Conservation (phyloP, 192 early-diverging fungal genomes). For the Haplosporangium gracile region DNA sequence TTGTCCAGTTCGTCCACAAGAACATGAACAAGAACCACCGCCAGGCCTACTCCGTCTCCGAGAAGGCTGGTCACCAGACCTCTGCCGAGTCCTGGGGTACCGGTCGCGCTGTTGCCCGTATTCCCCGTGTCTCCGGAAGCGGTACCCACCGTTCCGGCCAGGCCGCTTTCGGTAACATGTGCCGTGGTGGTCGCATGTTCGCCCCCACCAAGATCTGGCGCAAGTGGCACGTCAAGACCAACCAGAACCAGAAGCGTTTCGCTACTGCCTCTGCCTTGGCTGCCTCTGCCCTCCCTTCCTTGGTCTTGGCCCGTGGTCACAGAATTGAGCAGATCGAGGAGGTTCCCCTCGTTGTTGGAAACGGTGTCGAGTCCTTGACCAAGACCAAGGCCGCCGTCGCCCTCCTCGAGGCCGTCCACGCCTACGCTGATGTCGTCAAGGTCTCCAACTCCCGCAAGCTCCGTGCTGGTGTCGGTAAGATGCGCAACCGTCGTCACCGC, state of each 20-base stretch:
- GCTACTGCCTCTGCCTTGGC: slow-evolving; percentile 97
- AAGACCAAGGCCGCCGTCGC: slow-evolving; percentile 96
- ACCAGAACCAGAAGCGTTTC: slow-evolving; percentile 98
- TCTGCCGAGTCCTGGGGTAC: slow-evolving; percentile 99
- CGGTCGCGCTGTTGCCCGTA: slow-evolving; percentile 99
- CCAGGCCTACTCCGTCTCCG: slow-evolving; percentile 95
- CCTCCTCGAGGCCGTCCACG: slow-evolving; percentile 92
- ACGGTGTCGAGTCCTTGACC: slow-evolving; percentile 83
- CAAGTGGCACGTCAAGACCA: slow-evolving; percentile 99
- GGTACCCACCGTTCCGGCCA: slow-evolving; percentile 99
- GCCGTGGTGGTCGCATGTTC: slow-evolving; percentile 99
- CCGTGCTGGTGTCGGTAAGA: slow-evolving; percentile 97
- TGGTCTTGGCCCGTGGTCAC: slow-evolving; percentile 98
- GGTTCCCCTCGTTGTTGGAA: slow-evolving; percentile 91
- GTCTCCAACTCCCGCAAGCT: slow-evolving; percentile 95
- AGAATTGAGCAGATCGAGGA: slow-evolving; percentile 92
- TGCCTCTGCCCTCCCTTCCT: slow-evolving; percentile 89
- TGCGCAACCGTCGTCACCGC: slow-evolving; percentile 95
- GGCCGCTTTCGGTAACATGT: slow-evolving; percentile 99
- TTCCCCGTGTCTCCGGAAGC: slow-evolving; percentile 95
- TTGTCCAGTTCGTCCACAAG: slow-evolving; percentile 96
- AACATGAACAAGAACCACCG: slow-evolving; percentile 99
- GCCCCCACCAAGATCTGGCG: slow-evolving; percentile 99
- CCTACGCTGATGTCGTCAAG: slow-evolving; percentile 95
- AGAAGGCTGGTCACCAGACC: slow-evolving; percentile 98